Base-by-base conservation (phyloP, 805 yeast species). In the Candida parachauliodes region DNA sequence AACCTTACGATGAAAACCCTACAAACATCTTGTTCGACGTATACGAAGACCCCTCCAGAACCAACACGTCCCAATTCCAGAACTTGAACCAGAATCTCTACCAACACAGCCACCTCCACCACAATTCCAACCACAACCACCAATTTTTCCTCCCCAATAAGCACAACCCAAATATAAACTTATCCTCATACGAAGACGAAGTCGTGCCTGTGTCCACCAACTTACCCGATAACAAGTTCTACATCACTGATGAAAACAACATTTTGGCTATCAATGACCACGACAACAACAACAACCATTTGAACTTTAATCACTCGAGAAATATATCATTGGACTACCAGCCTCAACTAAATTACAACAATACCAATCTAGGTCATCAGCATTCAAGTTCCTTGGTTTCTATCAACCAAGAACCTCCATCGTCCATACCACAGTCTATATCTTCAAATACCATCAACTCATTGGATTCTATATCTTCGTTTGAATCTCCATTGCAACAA, bases 381-480 rank as follows among this genome's bases (percentile, higher is more conserved):
- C 45, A 24, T 44, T 46, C 55, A 17, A 52, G 50, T 28, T 51
- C 63, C 17, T 51, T 55, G 40, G 47, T 49, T 30, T 43, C 60
- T 11, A 26, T 51, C 23, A 51, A 43, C 36, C 52, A 50, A 19
- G 60, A 50, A 22, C 56, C 54, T 11, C 37, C 39, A 25, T 16
- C 19, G 28, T 32, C 18, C 6, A 11, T 47, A 6, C 48, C 44
- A 9, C 42, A 43, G 9, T 51, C 59, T 2, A 36, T 25, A 19
- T 55, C 61, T 7, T 46, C 40, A 28, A 51, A 47, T 32, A 57
- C 62, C n/a, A 47, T 59, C 11, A 57, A 54, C 32, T 59, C 62
- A 34, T 37, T 50, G 29, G 72, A 66, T 33, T 57, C 62, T 22
- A 51, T 65, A 26, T 26, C 37, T 14, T 36, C 39, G 14, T 36